phyloP scores from a whole-genome alignment of 2,329 filamentous ascomycete species.

The Aspergillus tamarii region DNA sequence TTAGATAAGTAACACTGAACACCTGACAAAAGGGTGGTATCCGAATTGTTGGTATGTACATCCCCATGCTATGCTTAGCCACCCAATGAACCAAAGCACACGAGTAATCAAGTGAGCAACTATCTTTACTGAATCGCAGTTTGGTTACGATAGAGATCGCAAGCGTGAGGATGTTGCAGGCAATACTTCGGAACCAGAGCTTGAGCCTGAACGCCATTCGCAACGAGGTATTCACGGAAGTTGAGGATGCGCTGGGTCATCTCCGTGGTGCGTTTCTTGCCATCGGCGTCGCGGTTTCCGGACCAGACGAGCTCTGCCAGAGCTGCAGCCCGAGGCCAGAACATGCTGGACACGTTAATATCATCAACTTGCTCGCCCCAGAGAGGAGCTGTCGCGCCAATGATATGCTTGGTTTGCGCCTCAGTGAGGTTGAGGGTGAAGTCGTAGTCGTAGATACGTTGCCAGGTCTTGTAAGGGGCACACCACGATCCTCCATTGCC shows the following conservation, averaged over 20 bases:
- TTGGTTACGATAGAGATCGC: slow-evolving; percentile 60
- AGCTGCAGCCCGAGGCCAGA: slow-evolving; percentile 62
- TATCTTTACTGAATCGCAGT: slow-evolving; percentile 31
- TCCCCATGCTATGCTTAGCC: background rate
- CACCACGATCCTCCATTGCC: slow-evolving; percentile 61
- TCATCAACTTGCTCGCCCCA: slow-evolving; percentile 62
- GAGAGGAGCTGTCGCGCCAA: slow-evolving; percentile 57
- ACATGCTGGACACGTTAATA: slow-evolving; percentile 52
- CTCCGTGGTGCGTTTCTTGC: slow-evolving; percentile 55
- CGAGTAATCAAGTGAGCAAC: background rate
- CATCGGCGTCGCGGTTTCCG: slow-evolving; percentile 54
- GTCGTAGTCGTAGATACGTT: slow-evolving; percentile 63
- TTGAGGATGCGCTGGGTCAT: slow-evolving; percentile 62
- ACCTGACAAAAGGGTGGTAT: background rate
- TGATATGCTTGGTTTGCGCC: slow-evolving; percentile 51
- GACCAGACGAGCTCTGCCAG: slow-evolving; percentile 61
- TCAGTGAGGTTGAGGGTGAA: slow-evolving; percentile 55
- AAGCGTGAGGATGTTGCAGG: slow-evolving; percentile 60
- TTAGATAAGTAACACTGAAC: background rate
- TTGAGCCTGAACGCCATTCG: slow-evolving; percentile 55
- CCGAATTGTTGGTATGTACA: background rate
- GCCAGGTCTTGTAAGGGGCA: slow-evolving; percentile 63
- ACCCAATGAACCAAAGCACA: background rate
- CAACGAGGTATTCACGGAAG: slow-evolving; percentile 62
- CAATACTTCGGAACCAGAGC: slow-evolving; percentile 62